These are phyloP conservation scores for Coemansia aciculifera DNA, from an alignment of 192 early-diverging fungal genomes.

Conservation along the genomic window DNA sequence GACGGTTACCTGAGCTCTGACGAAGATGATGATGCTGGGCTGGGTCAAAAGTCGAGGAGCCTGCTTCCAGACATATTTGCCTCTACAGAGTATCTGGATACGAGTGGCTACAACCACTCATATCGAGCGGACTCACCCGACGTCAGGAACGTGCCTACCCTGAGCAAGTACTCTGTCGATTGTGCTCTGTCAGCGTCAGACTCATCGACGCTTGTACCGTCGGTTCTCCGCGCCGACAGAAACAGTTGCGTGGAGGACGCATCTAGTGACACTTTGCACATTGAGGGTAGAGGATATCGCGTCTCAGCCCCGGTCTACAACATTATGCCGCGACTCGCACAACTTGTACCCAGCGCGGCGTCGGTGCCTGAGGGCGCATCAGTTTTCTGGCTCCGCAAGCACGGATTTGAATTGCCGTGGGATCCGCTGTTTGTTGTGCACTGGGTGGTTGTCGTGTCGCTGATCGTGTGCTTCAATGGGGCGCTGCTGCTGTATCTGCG, in stretches of 20 bases:
- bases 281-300: constrained; percentile 4
- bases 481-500: constrained; percentile 31
- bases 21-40: not conserved
- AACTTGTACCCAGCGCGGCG: constrained; percentile 25
- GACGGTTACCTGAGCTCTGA: constrained; percentile 9
- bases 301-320: not conserved
- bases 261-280: not conserved
- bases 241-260: not conserved
- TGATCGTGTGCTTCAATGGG: constrained; percentile 16
- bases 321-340: constrained; percentile 10
- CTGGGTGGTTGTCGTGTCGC: constrained; percentile 25
- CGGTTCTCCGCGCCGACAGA: constrained; percentile 13
- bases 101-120: constrained; percentile 10
- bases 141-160: not conserved
- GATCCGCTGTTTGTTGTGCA: constrained; percentile 49
- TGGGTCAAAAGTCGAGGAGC: not conserved
- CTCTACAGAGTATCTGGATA: not conserved
- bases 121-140: not conserved
- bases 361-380: constrained; percentile 40
- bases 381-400: constrained; percentile 43
- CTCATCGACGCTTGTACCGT: constrained; percentile 31
- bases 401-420: constrained; percentile 50
- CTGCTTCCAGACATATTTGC: not conserved
- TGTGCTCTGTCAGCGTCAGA: constrained; percentile 31
- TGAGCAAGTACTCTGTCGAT: constrained; percentile 29